Percentiles rank a stretch among this genome's conserved stretches.
Conservation (phyloP, 2,329 filamentous ascomycete genomes). For the Cladosporium colombiae region DNA sequence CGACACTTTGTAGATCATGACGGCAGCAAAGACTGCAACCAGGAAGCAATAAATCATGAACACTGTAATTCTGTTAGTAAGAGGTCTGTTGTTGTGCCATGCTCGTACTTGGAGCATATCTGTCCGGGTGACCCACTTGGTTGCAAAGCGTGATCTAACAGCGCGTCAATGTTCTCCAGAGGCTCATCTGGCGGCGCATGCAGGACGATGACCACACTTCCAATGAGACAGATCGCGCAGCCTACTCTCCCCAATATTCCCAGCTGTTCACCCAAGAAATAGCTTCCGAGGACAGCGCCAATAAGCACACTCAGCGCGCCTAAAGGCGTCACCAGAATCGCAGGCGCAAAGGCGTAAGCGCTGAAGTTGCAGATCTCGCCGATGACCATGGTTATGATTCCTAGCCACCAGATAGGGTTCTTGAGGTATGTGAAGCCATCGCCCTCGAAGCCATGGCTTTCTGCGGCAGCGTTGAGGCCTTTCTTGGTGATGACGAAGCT, state of each 20-base stretch:
- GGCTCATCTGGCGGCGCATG: slow-evolving; percentile 94
- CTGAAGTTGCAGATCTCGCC: slow-evolving; percentile 97
- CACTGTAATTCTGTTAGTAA: slow-evolving; percentile 53
- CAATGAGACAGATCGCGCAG: slow-evolving; percentile 93
- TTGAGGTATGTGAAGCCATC: slow-evolving; percentile 93
- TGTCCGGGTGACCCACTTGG: slow-evolving; percentile 63
- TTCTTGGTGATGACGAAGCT: slow-evolving; percentile 97
- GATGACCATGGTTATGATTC: slow-evolving; percentile 84
- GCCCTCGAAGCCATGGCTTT: slow-evolving; percentile 92
- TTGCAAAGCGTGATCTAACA: slow-evolving; percentile 84
- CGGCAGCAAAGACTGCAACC: slow-evolving; percentile 77
- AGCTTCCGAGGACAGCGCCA: slow-evolving; percentile 87
- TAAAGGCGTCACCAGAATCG: slow-evolving; percentile 95
- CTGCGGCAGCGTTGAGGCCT: slow-evolving; percentile 86
- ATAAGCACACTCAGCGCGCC: slow-evolving; percentile 94
- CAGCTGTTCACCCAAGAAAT: slow-evolving; percentile 87
- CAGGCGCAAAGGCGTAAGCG: slow-evolving; percentile 95
- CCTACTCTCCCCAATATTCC: slow-evolving; percentile 91
- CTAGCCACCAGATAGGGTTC: slow-evolving; percentile 97
- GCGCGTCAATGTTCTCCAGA: slow-evolving; percentile 87
- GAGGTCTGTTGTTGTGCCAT: not conserved
- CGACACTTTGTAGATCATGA: slow-evolving; percentile 96
- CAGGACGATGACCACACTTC: slow-evolving; percentile 94
- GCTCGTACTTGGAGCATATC: not conserved
- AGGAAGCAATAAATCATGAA: slow-evolving; percentile 84